phyloP scores from a whole-genome alignment of 768 basidiomycete species.

The Suillus discolor region DNA sequence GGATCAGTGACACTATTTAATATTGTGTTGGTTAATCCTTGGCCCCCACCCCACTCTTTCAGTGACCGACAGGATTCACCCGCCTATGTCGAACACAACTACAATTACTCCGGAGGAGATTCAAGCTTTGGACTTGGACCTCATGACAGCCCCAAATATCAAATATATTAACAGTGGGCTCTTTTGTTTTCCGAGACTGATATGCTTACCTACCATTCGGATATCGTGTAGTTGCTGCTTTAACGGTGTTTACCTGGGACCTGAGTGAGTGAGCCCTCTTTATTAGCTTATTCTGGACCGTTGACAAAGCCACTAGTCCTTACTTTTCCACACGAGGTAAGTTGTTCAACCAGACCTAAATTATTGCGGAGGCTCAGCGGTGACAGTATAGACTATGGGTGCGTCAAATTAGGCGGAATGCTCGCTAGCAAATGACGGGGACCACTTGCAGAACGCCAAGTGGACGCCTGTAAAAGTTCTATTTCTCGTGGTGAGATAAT shows the following conservation, averaged over 20 bases:
- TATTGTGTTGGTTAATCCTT: not conserved
- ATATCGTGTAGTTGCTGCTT: constrained; percentile 1
- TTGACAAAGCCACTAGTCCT: not conserved
- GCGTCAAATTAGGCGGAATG: not conserved
- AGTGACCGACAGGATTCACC: not conserved
- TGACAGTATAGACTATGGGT: constrained; percentile 11
- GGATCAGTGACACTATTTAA: not conserved
- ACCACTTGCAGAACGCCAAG: not conserved
- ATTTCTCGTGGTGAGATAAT: constrained; percentile 6
- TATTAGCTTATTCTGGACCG: not conserved
- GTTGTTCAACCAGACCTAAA: not conserved
- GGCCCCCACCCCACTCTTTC: not conserved
- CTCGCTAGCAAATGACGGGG: not conserved
- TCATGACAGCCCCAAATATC: not conserved
- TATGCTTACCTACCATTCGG: not conserved
- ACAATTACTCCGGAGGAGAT: not conserved
- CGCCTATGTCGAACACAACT: not conserved
- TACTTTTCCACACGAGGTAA: constrained; percentile 10
- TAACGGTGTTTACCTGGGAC: constrained; percentile 6
- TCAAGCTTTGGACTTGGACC: constrained; percentile 2
- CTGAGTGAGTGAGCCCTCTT: constrained; percentile 1
- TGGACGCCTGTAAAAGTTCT: constrained; percentile 10
- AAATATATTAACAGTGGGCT: constrained; percentile 2
- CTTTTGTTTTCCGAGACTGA: not conserved
- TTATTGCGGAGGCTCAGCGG: not conserved